phyloP scores from a whole-genome alignment of 805 yeast genomes.

The Candida coleopterorum region DNA sequence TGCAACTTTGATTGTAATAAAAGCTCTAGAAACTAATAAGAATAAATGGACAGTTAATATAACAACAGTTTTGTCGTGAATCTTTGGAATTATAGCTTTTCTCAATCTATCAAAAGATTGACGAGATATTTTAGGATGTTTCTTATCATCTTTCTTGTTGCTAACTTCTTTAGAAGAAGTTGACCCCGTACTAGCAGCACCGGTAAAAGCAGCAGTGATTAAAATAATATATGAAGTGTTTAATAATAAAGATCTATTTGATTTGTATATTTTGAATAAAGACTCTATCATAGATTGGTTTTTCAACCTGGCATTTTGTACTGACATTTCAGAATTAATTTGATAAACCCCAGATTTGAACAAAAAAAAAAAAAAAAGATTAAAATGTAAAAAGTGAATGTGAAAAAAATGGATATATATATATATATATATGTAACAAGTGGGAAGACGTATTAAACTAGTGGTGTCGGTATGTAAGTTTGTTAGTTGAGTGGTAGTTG shows the following conservation, averaged over 20 bases:
- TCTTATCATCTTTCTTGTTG: conserved; percentile 9
- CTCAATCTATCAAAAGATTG: conserved; percentile 27
- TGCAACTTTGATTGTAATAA: conserved; percentile 77
- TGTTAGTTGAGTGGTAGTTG: too few relatives aligned
- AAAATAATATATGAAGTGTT: conserved; percentile 39
- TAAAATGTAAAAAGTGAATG: too few relatives aligned
- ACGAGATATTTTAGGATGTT: conserved; percentile 23
- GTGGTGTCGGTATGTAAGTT: too few relatives aligned
- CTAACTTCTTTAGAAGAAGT: conserved; percentile 2
- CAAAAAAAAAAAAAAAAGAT: too few relatives aligned
- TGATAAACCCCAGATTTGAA: too few relatives aligned
- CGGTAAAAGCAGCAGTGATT: conserved; percentile 39
- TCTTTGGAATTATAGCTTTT: conserved; percentile 31
- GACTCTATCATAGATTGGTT: too few relatives aligned
- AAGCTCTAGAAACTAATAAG: conserved; percentile 62
- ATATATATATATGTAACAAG: too few relatives aligned
- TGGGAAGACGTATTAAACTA: too few relatives aligned
- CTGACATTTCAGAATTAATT: too few relatives aligned
- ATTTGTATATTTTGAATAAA: conserved; percentile 33
- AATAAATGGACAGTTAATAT: conserved; percentile 50
- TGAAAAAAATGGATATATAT: too few relatives aligned
- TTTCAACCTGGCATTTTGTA: too few relatives aligned
- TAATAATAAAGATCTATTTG: conserved; percentile 35
- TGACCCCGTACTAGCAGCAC: conserved; percentile 29
- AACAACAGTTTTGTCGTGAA: conserved; percentile 23